Base-by-base conservation (phyloP, 192 early-diverging fungal genomes). In the Lunasporangiospora selenospora region DNA sequence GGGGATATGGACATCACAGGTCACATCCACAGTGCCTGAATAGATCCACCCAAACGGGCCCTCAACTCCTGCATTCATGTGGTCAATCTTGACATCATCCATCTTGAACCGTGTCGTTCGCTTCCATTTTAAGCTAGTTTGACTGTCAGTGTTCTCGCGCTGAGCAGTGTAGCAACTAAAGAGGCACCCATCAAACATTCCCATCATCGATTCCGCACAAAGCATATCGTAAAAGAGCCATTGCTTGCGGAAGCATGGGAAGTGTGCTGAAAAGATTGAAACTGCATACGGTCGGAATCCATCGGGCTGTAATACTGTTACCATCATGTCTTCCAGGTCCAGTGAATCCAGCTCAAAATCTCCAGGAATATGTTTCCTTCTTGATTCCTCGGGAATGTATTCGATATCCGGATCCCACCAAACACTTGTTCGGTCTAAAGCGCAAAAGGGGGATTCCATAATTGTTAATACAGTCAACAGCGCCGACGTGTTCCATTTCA, bases 31-130 rank as follows among this genome's bases (percentile, higher is more conserved):
- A 7, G 83, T 88, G 4, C 95, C 95, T 3, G 85, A 81, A n/a
- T 89, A 93, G 59, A 98, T 94, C 97, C 97, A 98, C 12, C 90
- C 90, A 32, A 95, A 85, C 3, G 97, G 97, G 0, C 97, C 97
- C 31, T 84, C 83, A 10, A 90, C 84, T 15, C 93, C 92, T 19
- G 81, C 71, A 77, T 95, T 96, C 38, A 98, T 75, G 71, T 97
- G 95, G 61, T 94, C 91, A 21, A 98, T 95, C 49, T 88, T 91
- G 16, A 98, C 82, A 45, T 89, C 88, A 63, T 98, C 93, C 13
- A 98, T 85, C 69, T 92, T 90, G 31, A 94, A 77, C 39, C 94
- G 90, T 15, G 87, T 80, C 64, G 40, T 63, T 30, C 43, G 45
- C 65, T 57, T 80, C 83, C 80, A 77, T 60, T 65, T 77, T 12